Conservation (phyloP, 2,329 filamentous ascomycete genomes). For the Alternaria arbusti region DNA sequence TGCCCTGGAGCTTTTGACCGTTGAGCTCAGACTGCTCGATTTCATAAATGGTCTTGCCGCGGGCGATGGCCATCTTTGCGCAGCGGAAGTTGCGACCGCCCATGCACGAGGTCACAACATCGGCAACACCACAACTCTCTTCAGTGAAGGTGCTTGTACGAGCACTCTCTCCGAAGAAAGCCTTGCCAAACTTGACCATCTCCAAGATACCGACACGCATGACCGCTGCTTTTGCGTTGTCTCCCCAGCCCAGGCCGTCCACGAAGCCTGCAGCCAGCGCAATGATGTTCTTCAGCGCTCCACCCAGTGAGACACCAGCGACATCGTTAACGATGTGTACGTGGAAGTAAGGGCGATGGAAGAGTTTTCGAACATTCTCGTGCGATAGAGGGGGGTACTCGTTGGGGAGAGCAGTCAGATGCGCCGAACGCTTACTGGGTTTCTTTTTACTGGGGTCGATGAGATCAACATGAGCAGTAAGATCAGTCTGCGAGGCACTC, state of each 20-base stretch:
- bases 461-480: slow-evolving; percentile 57
- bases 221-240: slow-evolving; percentile 98
- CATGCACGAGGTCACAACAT: slow-evolving; percentile 91
- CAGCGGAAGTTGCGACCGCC: slow-evolving; percentile 94
- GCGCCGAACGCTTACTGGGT: slow-evolving; percentile 67
- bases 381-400: slow-evolving; percentile 91
- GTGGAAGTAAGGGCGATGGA: slow-evolving; percentile 97
- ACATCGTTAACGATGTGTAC: slow-evolving; percentile 93
- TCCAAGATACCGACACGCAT: slow-evolving; percentile 96
- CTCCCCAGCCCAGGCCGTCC: slow-evolving; percentile 93
- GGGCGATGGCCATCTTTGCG: slow-evolving; percentile 84
- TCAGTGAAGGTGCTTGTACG: slow-evolving; percentile 91
- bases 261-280: slow-evolving; percentile 94
- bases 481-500: slow-evolving; percentile 56
- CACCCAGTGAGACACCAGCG: slow-evolving; percentile 93
- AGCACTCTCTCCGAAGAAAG: slow-evolving; percentile 86
- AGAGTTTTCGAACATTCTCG: slow-evolving; percentile 79
- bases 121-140: slow-evolving; percentile 91
- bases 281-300: slow-evolving; percentile 96
- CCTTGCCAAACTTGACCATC: slow-evolving; percentile 94
- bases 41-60: slow-evolving; percentile 80
- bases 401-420: slow-evolving; percentile 75
- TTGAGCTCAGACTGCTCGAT: slow-evolving; percentile 90
- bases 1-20: slow-evolving; percentile 96
- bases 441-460: slow-evolving; percentile 60